These are phyloP conservation scores for Boletus fagicola DNA, from an alignment of 768 basidiomycete genomes.

Conservation along the genomic window DNA sequence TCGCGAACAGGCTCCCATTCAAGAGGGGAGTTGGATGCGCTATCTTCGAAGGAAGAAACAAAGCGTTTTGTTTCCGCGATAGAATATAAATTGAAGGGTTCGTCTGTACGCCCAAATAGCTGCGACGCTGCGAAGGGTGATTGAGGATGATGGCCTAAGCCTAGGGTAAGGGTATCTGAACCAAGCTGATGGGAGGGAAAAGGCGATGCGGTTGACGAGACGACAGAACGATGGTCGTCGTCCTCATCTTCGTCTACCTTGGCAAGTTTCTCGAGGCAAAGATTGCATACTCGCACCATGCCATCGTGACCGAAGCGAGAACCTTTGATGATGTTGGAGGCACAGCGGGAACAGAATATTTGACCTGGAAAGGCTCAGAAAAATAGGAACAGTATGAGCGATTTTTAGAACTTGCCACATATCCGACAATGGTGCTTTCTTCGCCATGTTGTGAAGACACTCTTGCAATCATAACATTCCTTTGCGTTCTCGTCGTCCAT, in stretches of 20 bases:
- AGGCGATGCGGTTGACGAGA: conserved; percentile 65
- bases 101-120: conserved; percentile 73
- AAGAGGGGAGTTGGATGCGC: conserved; percentile 48
- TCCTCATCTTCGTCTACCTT: conserved; percentile 89
- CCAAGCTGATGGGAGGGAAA: conserved; percentile 81
- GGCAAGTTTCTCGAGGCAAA: conserved; percentile 90
- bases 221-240: conserved; percentile 79
- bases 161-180: conserved; percentile 38
- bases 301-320: conserved; percentile 91
- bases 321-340: conserved; percentile 95
- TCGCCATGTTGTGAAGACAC: conserved; percentile 90
- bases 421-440: conserved; percentile 98
- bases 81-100: conserved; percentile 78
- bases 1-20: conserved; percentile 50
- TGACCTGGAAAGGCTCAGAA: conserved; percentile 56
- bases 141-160: conserved; percentile 57
- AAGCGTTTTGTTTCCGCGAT: conserved; percentile 72
- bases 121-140: conserved; percentile 89
- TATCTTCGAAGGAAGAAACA: conserved; percentile 53
- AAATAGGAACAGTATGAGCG: neutral
- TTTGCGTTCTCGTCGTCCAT: conserved; percentile 97
- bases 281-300: conserved; percentile 93
- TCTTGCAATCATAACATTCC: conserved; percentile 95
- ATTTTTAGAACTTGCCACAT: conserved; percentile 59
- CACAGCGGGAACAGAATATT: conserved; percentile 96